A percentile compares a stretch with the other conserved stretches of the same genome.
phyloP scores from a whole-genome alignment of 306 rosid genomes.

The Cucumis hystrix region DNA sequence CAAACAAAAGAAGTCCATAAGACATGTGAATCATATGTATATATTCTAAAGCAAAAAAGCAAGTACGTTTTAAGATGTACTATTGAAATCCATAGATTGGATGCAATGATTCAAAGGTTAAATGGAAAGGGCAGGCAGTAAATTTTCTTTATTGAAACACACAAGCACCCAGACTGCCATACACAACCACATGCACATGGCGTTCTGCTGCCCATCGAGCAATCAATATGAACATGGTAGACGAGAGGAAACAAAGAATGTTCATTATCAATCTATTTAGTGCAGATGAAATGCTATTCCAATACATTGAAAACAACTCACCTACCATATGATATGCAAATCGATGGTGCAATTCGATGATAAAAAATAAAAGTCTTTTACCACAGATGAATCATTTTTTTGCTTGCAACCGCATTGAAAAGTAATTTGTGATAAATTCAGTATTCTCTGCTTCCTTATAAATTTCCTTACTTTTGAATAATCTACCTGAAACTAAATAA shows the following conservation, averaged over 20 bases:
- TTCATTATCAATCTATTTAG: no score
- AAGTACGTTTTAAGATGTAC: background rate
- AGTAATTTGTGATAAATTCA: slow-evolving; percentile 31
- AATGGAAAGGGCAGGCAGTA: background rate
- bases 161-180: background rate
- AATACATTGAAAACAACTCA: no score
- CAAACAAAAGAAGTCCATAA: background rate
- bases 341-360: no score
- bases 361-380: background rate
- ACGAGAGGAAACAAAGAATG: no score
- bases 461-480: slow-evolving; percentile 53
- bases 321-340: no score
- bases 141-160: background rate
- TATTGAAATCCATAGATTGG: background rate
- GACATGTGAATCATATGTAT: background rate
- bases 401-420: slow-evolving; percentile 13
- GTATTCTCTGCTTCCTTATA: slow-evolving; percentile 56
- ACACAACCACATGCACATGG: background rate
- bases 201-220: background rate
- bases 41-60: background rate
- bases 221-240: background rate
- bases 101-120: background rate
- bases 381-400: background rate
- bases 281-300: no score
- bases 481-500: slow-evolving; percentile 56